Percentiles rank a stretch among this genome's conserved stretches.
Conservation (phyloP, 2,329 filamentous ascomycete species). For the Fusarium nodosum region DNA sequence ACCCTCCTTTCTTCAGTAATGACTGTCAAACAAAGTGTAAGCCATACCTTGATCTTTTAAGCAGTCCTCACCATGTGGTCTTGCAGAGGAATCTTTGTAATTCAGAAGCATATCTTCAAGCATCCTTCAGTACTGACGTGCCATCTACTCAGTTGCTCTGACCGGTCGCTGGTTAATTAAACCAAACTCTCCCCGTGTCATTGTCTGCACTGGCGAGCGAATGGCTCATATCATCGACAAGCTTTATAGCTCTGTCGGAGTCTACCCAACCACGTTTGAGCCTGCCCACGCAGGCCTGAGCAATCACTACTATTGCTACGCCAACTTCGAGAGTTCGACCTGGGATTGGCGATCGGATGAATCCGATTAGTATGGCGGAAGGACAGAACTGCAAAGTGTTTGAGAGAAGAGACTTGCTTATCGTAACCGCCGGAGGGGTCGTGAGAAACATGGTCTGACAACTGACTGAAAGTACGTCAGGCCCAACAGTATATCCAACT, state of each 20-base stretch:
- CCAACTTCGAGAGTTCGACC: slow-evolving; percentile 76
- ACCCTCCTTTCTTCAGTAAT: slow-evolving; percentile 83
- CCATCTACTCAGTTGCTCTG: slow-evolving; percentile 69
- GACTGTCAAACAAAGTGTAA: slow-evolving; percentile 84
- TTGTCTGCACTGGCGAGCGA: slow-evolving; percentile 83
- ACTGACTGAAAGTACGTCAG: neutral
- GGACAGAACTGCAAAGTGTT: neutral
- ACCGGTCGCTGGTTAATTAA: slow-evolving; percentile 81
- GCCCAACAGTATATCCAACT: neutral
- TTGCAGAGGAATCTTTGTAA: neutral
- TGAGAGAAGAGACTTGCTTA: neutral
- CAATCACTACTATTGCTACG: slow-evolving; percentile 85
- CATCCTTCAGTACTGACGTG: slow-evolving; percentile 30
- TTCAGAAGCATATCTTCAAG: neutral
- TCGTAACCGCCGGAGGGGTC: neutral
- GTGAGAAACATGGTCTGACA: neutral
- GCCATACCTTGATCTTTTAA: slow-evolving; percentile 24
- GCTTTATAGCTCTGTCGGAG: slow-evolving; percentile 75
- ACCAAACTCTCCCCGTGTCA: slow-evolving; percentile 58
- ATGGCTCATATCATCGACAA: slow-evolving; percentile 75
- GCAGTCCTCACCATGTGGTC: neutral
- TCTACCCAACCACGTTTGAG: slow-evolving; percentile 76
- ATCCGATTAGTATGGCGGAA: slow-evolving; percentile 10
- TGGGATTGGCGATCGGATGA: slow-evolving; percentile 60
- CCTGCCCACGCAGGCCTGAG: slow-evolving; percentile 79